phyloP scores from a whole-genome alignment of 768 basidiomycete genomes.

The Amanita fuliginea region DNA sequence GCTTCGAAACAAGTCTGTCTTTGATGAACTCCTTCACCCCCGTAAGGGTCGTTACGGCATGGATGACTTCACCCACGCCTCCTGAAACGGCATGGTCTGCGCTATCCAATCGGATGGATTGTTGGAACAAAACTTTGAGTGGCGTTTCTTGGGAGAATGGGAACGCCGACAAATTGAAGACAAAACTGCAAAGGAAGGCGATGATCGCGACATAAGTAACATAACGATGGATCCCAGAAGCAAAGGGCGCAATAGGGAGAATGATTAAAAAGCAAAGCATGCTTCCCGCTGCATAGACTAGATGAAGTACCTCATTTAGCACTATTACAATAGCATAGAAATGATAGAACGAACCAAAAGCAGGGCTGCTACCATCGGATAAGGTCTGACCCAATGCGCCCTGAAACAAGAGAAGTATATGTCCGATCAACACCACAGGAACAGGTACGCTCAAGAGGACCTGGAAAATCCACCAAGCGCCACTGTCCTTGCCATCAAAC shows the following conservation, averaged over 20 bases:
- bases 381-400: constrained; percentile 18
- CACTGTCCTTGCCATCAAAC: constrained; percentile 11
- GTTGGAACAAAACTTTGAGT: constrained; percentile 64
- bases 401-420: constrained; percentile 16
- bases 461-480: constrained; percentile 21
- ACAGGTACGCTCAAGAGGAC: constrained; percentile 18
- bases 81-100: constrained; percentile 12
- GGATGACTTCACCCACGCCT: constrained; percentile 16
- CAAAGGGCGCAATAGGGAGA: constrained; percentile 56
- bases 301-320: neutral
- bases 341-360: constrained; percentile 29
- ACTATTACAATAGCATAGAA: neutral
- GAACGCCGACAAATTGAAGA: constrained; percentile 34
- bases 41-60: constrained; percentile 28
- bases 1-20: constrained; percentile 30
- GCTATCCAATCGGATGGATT: constrained; percentile 36
- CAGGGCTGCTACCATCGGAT: constrained; percentile 22
- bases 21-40: constrained; percentile 31
- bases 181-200: constrained; percentile 31
- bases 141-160: constrained; percentile 56
- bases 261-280: constrained; percentile 38
- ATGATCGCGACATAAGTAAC: constrained; percentile 20
- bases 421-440: constrained; percentile 18
- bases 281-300: constrained; percentile 42
- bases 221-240: constrained; percentile 31